Base-by-base conservation (phyloP, 768 basidiomycete species). In the Tulasnella calospora region DNA sequence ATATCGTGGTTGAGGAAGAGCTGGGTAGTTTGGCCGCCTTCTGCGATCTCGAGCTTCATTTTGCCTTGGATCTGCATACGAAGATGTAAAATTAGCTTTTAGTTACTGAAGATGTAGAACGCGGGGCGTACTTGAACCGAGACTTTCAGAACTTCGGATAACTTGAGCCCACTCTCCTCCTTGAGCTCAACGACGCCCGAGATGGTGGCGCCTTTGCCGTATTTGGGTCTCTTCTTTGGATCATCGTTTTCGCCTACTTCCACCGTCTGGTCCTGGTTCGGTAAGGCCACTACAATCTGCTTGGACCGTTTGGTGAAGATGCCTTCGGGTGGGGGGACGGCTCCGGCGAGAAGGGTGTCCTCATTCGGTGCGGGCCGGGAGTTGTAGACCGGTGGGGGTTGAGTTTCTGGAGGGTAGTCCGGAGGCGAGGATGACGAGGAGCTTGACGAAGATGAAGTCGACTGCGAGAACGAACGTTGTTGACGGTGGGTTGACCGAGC, bases 21-120 rank as follows among this genome's bases (percentile, higher is more conserved):
- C 15, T 41, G 41, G 23, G 67, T 47, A 7, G 51, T 33, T 10
- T 33, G 36, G 67, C 79, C 79, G 47, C 79, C 79, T 71, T 79
- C 79, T 36, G 77, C 67, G 30, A 79, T 78, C 35, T 69, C 69
- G 15, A 79, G 77, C 70, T 79, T 79, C 44, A 79, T 10, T 71
- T 78, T 74, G 30, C 79, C 79, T 47, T 69, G 33, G 41, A 79
- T 79, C 79, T 79, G 69, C 27, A 35, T 12, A 70, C 27, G 9
- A 5, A 36, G 2, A 23, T 3, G 15, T 72, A 36, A 47, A 76
- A 40, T 4, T 40, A 40, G 40, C 40, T 12, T 47, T 47, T 47
- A 47, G 46, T 47, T 47, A 13, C 10, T 4, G 7, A 33, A 76
- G 2, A 57, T 3, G 36, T 19, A 2, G 2, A 74, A n/a, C 5